Conservation (phyloP, 2,329 filamentous ascomycete genomes). For the Arthroderma sp. region DNA sequence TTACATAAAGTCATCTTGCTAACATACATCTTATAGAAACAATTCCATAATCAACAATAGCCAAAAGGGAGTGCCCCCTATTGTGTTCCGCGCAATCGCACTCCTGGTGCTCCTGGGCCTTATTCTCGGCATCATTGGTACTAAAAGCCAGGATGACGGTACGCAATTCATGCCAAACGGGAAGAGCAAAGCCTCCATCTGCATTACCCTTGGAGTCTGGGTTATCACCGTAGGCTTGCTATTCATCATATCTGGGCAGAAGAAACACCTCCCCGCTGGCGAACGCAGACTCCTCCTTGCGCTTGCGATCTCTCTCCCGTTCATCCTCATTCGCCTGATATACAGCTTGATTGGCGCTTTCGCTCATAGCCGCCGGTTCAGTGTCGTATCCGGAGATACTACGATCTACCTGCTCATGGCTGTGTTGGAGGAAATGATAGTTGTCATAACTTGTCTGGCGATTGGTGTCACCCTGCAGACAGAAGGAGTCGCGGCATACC, state of each 20-base stretch:
- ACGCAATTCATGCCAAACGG: not conserved
- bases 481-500: not conserved
- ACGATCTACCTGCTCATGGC: conserved; percentile 37
- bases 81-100: not conserved
- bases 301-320: conserved; percentile 29
- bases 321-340: conserved; percentile 40
- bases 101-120: not conserved
- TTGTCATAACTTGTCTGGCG: conserved; percentile 34
- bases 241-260: conserved; percentile 21
- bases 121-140: conserved; percentile 1
- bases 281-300: conserved; percentile 37
- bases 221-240: conserved; percentile 16
- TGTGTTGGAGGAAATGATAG: conserved; percentile 41
- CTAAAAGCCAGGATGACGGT: not conserved
- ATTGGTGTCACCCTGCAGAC: conserved; percentile 14
- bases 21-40: not conserved
- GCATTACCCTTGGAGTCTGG: not conserved
- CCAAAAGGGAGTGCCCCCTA: not conserved
- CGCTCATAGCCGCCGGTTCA: conserved; percentile 33
- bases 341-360: conserved; percentile 39
- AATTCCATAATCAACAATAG: not conserved
- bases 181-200: not conserved
- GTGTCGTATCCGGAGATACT: conserved; percentile 28
- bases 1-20: not conserved
- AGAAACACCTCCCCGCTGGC: conserved; percentile 28